Conservation (phyloP, 2,329 filamentous ascomycete genomes). For the Akanthomyces dipterigenus region DNA sequence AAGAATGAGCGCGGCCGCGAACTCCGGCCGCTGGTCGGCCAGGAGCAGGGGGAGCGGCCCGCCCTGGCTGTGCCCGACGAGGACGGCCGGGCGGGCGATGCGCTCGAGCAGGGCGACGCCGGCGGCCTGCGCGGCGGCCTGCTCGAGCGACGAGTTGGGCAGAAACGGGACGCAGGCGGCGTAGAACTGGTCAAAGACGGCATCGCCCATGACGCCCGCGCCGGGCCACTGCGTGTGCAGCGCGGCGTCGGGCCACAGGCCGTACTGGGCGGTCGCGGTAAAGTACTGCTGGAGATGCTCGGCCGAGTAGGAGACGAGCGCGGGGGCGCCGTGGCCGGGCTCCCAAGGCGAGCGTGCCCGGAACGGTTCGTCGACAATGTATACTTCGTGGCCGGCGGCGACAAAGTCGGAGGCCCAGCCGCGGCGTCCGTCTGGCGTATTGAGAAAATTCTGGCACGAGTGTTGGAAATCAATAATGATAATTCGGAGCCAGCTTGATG, state of each 20-base stretch:
- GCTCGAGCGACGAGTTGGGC: constrained; percentile 26
- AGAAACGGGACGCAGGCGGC: constrained; percentile 32
- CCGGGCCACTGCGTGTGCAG: constrained; percentile 39
- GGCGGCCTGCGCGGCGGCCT: constrained; percentile 30
- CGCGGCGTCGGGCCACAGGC: constrained; percentile 32
- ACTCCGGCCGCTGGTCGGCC: constrained; percentile 33
- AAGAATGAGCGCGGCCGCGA: constrained; percentile 34
- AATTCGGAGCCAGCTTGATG: too few species aligned
- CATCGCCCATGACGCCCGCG: constrained; percentile 30
- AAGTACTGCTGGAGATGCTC: constrained; percentile 31
- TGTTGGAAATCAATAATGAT: too few species aligned
- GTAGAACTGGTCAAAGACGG: constrained; percentile 36
- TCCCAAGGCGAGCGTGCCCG: constrained; percentile 38
- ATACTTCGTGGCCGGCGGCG: constrained; percentile 38
- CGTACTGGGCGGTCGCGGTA: constrained; percentile 27
- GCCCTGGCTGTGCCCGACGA: constrained; percentile 41
- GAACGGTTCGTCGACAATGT: constrained; percentile 39
- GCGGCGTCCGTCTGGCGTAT: constrained; percentile 38
- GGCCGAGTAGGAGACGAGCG: constrained; percentile 23
- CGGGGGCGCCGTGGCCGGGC: constrained; percentile 22
- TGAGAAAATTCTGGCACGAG: constrained; percentile 38
- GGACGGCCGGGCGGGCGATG: constrained; percentile 33
- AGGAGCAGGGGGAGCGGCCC: constrained; percentile 35
- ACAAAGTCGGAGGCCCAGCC: constrained; percentile 45
- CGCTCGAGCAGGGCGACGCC: constrained; percentile 36